Base-by-base conservation (phyloP, 768 basidiomycete genomes). In the Pleurotus djamor region DNA sequence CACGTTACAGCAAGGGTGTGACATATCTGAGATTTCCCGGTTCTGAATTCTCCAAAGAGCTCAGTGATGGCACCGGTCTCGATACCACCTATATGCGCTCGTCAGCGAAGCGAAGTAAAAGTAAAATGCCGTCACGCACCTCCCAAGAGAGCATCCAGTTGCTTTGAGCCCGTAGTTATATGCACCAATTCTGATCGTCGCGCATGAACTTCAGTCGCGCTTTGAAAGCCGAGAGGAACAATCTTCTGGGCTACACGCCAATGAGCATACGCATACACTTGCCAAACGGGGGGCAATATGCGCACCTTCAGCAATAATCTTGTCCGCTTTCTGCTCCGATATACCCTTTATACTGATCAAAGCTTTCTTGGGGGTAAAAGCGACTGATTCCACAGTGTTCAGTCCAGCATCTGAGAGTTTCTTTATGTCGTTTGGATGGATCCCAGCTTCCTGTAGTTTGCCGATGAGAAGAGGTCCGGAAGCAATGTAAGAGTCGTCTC, bases 61-160 rank as follows among this genome's bases (percentile, higher is more conserved):
- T 99, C 97, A 0, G 97, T 99, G 69, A 99, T 97, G 0, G 95
- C 91, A 44, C 97, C 97, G 14, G 97, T 99, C 77, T 99, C 97
- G 66, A 99, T 93, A 7, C 97, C 97, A 56, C 92, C 92, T 93
- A 61, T 14, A 47, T 21, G n/a, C 3, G 60, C 21, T 28, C 21
- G 21, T 28, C 21, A 28, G 21, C 21, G 14, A 17, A 37, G 43
- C 52, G 57, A 57, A 45, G 57, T 60, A 5, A 45, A 41, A 13
- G 28, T 49, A 59, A 38, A 47, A 21, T 33, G 33, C 35, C 48
- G 41, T 34, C 6, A 50, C 74, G 59, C 52, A 90, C 96, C 96
- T 69, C 97, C 97, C 2, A 99, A 80, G 36, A 98, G 84, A 4
- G 94, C 94, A 74, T 99, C 96, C 36, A 99, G 79, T 64, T 97